phyloP scores from a whole-genome alignment of 805 yeast species.

The Saturnispora besseyi region DNA sequence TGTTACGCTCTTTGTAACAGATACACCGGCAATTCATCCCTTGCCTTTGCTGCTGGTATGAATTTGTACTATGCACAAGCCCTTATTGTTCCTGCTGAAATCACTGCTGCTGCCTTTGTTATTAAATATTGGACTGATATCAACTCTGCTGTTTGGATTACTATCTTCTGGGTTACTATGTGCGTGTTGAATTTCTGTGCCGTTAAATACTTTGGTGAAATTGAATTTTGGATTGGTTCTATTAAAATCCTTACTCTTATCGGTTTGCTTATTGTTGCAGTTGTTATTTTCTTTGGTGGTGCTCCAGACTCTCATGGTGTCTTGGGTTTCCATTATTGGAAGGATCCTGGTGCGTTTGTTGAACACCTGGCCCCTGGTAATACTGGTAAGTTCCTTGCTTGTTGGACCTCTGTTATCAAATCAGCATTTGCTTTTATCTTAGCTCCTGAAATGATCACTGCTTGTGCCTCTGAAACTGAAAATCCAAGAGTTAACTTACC shows the following conservation, averaged over 20 bases:
- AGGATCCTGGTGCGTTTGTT: constrained; percentile 37
- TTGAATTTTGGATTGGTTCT: constrained; percentile 58
- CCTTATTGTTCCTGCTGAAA: constrained; percentile 36
- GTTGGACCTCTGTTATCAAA: constrained; percentile 53
- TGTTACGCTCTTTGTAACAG: constrained; percentile 21
- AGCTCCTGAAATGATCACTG: constrained; percentile 53
- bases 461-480: constrained; percentile 46
- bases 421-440: constrained; percentile 61
- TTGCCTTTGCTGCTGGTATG: constrained; percentile 29
- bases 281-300: constrained; percentile 55
- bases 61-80: constrained; percentile 30
- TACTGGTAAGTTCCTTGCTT: constrained; percentile 54
- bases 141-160: constrained; percentile 52
- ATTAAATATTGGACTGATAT: constrained; percentile 45
- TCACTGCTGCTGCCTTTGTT: constrained; percentile 54
- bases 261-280: constrained; percentile 48
- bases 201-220: constrained; percentile 32
- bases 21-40: constrained; percentile 23
- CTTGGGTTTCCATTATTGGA: constrained; percentile 63
- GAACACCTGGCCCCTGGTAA: constrained; percentile 41
- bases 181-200: constrained; percentile 40
- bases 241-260: constrained; percentile 57
- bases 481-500: constrained; percentile 53
- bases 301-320: constrained; percentile 45
- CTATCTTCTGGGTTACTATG: constrained; percentile 41